Evolutionary conservation across 768 basidiomycete genomes (phyloP), one percentile per base, ranked within the genome.

Genomic region (Podaxis carcinomalis): DNA sequence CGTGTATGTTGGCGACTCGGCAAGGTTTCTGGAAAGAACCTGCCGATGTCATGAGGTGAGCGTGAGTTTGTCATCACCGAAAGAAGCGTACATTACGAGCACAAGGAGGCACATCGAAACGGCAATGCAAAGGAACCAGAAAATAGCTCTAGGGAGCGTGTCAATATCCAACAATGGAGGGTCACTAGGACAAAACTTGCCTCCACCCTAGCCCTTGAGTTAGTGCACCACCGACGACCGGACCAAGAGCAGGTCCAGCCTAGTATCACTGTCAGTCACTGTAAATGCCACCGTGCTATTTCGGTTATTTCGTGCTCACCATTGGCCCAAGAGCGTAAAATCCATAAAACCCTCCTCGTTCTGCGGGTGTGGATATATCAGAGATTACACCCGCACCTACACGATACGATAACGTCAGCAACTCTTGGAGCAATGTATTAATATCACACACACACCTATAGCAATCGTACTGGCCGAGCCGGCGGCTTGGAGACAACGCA

Each of bases 391-490:
- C 93, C 32, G 88, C 85, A 57, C 87, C 87, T 85, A 64, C 5
- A 23, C 28, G 40, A 62, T 21, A 23, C 28, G 40, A 62, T 21
- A 14, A 23, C 3, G 11, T 49, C 23, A 49, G 13, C 46, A 13
- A 13, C 49, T 4, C 14, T 5, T 42, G 39, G 44, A 11, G 55
- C 23, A 16, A 67, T 69, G 50, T 49, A 50, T 14, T 21, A 11
- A 11, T 16, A 13, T 36, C 46, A 68, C 42, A 83, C 42, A 83
- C 39, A 10, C 23, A 57, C 90, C 89, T 23, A 93, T 75, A 0
- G 90, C 90, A 64, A 92, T 78, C 0, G 89, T 90, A 59, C 89
- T 90, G 0, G 91, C 88, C 2, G 87, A 89, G 1, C 92, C 91
- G 2, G 85, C 80, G 1, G 89, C 86, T 76, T 94, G 92, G 1